Conservation (phyloP, 2,329 filamentous ascomycete species). For the Exserohilum rostratum region DNA sequence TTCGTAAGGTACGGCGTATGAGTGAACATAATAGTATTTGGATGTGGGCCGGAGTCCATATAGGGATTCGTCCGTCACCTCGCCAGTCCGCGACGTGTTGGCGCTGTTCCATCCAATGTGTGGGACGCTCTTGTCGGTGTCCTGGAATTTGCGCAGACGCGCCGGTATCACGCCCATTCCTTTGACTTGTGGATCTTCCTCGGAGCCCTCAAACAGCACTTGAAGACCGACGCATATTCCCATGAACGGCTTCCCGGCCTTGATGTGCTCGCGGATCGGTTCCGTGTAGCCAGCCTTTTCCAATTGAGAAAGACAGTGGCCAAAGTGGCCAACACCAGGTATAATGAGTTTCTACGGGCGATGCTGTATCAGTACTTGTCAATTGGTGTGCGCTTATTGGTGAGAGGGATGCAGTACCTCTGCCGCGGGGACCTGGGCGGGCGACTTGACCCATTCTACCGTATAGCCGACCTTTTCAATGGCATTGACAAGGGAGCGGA, state of each 20-base stretch:
- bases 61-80: conserved; percentile 60
- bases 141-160: conserved; percentile 76
- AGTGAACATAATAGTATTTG: conserved; percentile 99
- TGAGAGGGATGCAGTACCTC: conserved; percentile 63
- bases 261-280: conserved; percentile 81
- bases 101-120: conserved; percentile 99
- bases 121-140: conserved; percentile 83
- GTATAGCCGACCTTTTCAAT: conserved; percentile 94
- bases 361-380: conserved; percentile 44
- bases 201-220: conserved; percentile 84
- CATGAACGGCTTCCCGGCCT: conserved; percentile 95
- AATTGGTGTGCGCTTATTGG: conserved; percentile 25
- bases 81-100: conserved; percentile 59
- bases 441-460: conserved; percentile 88
- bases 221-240: conserved; percentile 96
- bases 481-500: conserved; percentile 94
- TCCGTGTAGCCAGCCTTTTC: conserved; percentile 81
- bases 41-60: conserved; percentile 80
- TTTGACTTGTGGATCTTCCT: conserved; percentile 72
- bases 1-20: conserved; percentile 81
- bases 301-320: conserved; percentile 89
- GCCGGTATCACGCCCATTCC: conserved; percentile 79
- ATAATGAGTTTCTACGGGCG: conserved; percentile 80
- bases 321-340: conserved; percentile 96
- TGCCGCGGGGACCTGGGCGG: conserved; percentile 81